Base-by-base conservation (phyloP, 768 basidiomycete species). In the Russula virescens region DNA sequence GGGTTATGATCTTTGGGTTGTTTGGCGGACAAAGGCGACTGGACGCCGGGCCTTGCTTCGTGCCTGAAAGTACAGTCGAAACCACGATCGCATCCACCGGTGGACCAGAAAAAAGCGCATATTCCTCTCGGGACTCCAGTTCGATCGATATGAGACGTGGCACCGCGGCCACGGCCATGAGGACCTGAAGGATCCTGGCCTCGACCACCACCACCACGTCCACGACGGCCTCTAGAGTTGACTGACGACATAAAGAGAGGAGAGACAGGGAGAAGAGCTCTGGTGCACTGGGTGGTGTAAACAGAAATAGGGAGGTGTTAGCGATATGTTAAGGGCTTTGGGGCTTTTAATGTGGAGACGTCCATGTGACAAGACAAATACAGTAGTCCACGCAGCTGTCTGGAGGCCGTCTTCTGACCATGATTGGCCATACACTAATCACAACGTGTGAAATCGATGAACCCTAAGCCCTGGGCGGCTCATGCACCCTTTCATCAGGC, bases 11-110 rank as follows among this genome's bases (percentile, higher is more conserved):
- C 55, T 14, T 60, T 26, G n/a, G 54, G 16, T 5, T 60, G 58
- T 11, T 50, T 8, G 13, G 51, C 34, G 52, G 49, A 19, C 10
- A 60, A 23, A 10, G 48, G 40, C 10, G 25, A 60, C 42, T 25
- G 45, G 34, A 40, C 58, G 34, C 21, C 45, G 19, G 66, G 54
- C 23, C 55, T 68, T 43, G 55, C 54, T 23, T 66, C 47, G 52
- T 75, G 74, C 58, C 58, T 63, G 60, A 62, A 74, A 0, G 55
- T 62, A 56, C 74, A 75, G n/a, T 71, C 70, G 45, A 72, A 72
- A 5, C 56, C 46, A 2, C 62, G 67, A 35, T 61, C 46, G 43
- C 74, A 75, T 5, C 55, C 52, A 40, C 74, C 74, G 35, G 65
- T 64, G 1, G 68, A 61, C 71, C 71, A 75, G 61, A 55, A 75